These are phyloP conservation scores for Mucor ambiguus DNA, from an alignment of 371 early-diverging fungal species.

Conservation along the genomic window DNA sequence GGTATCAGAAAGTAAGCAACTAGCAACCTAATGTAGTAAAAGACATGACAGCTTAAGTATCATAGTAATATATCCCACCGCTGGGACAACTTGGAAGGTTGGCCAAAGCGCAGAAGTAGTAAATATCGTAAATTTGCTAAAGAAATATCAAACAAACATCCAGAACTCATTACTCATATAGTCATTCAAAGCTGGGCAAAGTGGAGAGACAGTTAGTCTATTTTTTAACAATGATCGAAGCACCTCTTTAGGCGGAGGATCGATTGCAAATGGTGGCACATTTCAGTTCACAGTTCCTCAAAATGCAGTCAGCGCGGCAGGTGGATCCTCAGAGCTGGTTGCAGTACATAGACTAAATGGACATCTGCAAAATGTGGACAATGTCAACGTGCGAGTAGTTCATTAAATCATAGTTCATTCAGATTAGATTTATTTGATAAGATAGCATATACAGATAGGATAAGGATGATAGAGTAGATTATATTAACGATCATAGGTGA, in stretches of 20 bases:
- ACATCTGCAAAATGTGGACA: slow-evolving; percentile 14
- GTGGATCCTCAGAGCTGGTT: slow-evolving; percentile 11
- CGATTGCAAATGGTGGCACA: slow-evolving; percentile 1
- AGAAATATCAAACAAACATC: neutral
- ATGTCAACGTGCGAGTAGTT: slow-evolving; percentile 9
- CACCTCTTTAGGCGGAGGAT: slow-evolving; percentile 5
- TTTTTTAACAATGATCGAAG: slow-evolving; percentile 20
- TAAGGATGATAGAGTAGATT: neutral
- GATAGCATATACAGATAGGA: neutral
- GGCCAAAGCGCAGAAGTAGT: slow-evolving; percentile 11
- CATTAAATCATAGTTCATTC: neutral
- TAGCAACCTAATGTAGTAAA: too few relatives aligned
- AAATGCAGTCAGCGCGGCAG: neutral
- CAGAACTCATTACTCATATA: neutral
- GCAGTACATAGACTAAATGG: slow-evolving; percentile 16
- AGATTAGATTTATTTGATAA: neutral
- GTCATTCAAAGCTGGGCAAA: slow-evolving; percentile 4
- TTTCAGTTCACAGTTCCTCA: slow-evolving; percentile 14
- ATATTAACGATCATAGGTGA: neutral
- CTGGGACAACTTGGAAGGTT: slow-evolving; percentile 13
- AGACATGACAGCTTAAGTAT: neutral
- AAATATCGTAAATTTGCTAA: neutral
- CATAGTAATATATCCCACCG: slow-evolving; percentile 6
- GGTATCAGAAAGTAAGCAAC: neutral
- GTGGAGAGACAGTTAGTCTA: slow-evolving; percentile 9